phyloP scores from a whole-genome alignment of 148 eudicot genomes.

The Heliosperma pusillum region DNA sequence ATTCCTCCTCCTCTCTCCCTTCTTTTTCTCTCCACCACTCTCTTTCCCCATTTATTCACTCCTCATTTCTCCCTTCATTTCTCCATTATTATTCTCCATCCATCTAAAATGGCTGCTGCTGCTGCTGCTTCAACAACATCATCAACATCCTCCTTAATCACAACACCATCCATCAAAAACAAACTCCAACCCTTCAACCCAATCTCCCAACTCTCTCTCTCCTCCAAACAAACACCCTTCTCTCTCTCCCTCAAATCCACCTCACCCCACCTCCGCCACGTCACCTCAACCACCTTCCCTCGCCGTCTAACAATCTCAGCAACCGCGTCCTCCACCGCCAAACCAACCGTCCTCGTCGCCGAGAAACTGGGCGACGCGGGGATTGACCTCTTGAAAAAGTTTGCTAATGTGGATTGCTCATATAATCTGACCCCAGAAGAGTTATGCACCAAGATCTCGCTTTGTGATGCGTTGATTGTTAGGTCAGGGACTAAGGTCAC shows the following conservation, averaged over 20 bases:
- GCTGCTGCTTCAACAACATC: slow-evolving; percentile 37
- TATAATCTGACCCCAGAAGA: slow-evolving; percentile 79
- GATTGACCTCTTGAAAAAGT: slow-evolving; percentile 46
- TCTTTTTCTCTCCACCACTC: slow-evolving; percentile 3
- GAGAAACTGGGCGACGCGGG: slow-evolving; percentile 90
- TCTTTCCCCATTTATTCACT: not conserved
- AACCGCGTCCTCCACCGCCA: slow-evolving; percentile 42
- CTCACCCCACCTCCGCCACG: slow-evolving; percentile 33
- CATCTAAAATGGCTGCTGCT: slow-evolving; percentile 36
- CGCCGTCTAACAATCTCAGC: slow-evolving; percentile 9
- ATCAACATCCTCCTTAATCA: slow-evolving; percentile 17
- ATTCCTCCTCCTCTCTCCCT: not conserved
- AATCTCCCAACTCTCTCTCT: slow-evolving; percentile 34
- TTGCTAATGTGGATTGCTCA: slow-evolving; percentile 88
- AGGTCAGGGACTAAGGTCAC: slow-evolving; percentile 86
- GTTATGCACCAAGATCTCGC: slow-evolving; percentile 90
- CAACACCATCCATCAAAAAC: slow-evolving; percentile 15
- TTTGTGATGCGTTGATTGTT: slow-evolving; percentile 85
- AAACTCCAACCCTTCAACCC: not conserved
- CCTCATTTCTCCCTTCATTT: not conserved
- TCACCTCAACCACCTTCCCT: slow-evolving; percentile 23
- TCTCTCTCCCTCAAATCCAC: slow-evolving; percentile 28
- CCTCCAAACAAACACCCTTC: slow-evolving; percentile 29
- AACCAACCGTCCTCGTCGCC: slow-evolving; percentile 80
- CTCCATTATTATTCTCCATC: not conserved